Evolutionary conservation across 1,284 basidiomycete genomes (phyloP), one percentile per base, ranked within the genome.

Genomic region (Dichomitus squalens): DNA sequence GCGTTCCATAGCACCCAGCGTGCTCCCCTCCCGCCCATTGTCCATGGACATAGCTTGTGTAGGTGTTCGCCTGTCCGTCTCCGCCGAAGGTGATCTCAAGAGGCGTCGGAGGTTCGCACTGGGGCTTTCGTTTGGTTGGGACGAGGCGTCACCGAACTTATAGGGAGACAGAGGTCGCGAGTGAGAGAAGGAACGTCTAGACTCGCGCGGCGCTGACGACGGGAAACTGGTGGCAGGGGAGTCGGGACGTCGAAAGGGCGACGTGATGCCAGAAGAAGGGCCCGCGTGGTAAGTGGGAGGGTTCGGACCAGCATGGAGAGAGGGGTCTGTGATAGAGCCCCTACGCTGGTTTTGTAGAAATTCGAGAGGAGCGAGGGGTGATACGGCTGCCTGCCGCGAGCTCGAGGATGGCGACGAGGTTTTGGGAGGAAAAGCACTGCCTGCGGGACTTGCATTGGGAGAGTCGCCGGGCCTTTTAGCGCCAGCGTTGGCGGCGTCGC

Each of bases 251-350:
- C 69, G 65, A 57, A 69, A 67, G 46, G 68, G 61, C 34, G 68
- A 65, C 18, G 68, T 55, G 46, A 67, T 59, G 57, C 39, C 63
- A 48, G 67, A 58, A 56, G 66, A 34, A 38, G 56, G 43, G 64
- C 64, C 70, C 68, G 63, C 69, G 4, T 61, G 49, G 43, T 64
- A 64, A 27, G 59, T 46, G 57, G 61, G 75, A 73, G 59, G 72
- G 57, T 59, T 60, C 64, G 54, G 72, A 60, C 62, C 68, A 53
- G 85, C 84, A 73, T 90, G 88, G 52, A 91, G 78, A 46, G 86
- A 86, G 3, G 89, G 90, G 75, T 92, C 90, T 18, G 90, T 90
- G 68, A 91, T 86, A 2, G 90, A 92, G 55, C 88, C 88, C 59
- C 89, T 77, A 25, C 90, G 84, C 67, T 91, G 90, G 58, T 82